Evolutionary conservation across 352 stramenopile genomes (phyloP).

Genomic region (Hyaloperonospora brassicae): DNA sequence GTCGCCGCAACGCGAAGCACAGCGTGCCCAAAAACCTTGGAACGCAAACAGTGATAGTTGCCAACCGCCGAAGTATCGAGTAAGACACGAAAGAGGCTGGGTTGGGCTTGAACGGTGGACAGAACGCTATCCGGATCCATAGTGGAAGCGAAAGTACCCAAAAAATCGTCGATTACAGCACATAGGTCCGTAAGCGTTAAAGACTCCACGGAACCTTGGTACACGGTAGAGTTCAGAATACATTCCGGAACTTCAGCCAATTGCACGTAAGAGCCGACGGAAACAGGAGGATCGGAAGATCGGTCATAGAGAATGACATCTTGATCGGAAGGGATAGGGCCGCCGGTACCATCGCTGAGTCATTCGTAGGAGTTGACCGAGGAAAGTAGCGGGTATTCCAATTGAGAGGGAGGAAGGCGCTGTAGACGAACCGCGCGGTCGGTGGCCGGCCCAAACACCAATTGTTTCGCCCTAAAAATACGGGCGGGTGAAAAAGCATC

Average conservation of each 20-base stretch:
- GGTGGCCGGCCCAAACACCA: neutral
- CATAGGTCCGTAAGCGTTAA: neutral
- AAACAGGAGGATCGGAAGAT: neutral
- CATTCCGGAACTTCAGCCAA: neutral
- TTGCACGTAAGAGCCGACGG: neutral
- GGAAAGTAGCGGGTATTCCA: neutral
- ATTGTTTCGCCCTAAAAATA: neutral
- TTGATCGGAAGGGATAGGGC: neutral
- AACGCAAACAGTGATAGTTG: neutral
- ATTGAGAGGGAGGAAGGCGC: neutral
- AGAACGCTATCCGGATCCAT: neutral
- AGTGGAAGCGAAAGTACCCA: neutral
- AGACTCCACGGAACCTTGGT: neutral
- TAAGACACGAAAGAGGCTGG: neutral
- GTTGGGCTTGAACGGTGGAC: neutral
- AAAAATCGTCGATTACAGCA: neutral
- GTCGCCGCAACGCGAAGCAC: neutral
- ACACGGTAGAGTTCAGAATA: neutral
- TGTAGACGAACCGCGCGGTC: neutral
- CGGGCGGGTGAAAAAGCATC: neutral
- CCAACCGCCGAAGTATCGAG: neutral
- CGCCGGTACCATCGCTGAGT: neutral
- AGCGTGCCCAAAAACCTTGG: neutral
- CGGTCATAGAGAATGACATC: neutral
- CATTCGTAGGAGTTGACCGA: neutral